Base-by-base conservation (phyloP, 1,284 basidiomycete genomes). In the Rhodotorula sp. region DNA sequence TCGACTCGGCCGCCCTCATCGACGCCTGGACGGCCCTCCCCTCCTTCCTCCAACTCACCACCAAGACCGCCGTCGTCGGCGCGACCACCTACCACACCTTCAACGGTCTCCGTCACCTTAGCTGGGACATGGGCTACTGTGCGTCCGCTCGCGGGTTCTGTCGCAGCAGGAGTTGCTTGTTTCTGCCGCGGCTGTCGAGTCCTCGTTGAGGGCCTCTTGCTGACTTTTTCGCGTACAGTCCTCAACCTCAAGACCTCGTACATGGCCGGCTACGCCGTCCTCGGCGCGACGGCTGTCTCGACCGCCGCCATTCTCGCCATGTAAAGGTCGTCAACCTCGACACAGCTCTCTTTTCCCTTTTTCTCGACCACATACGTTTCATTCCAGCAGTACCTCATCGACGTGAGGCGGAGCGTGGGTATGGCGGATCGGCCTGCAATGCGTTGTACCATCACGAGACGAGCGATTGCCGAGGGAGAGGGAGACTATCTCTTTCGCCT, bases 81-180 rank as follows among this genome's bases (percentile, higher is more conserved):
- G 91, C 94, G 2, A 93, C 94, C 80, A 86, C 90, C 44, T 97
- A 89, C 87, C 95, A 99, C 83, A 86, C 86, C 11, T 86, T 87
- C 80, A 98, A 98, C 81, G 95, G 95, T 9, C 71, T 98, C 62
- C 86, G 95, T 61, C 95, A 99, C 84, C 83, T 99, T 77, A 81
- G 83, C 34, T 99, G 96, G 95, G 95, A 99, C 81, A 82, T 85
- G 78, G 89, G 89, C 68, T 90, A 89, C 84, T 89, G 94, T 96
- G 77, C 80, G 94, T 85, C 24, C 24, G 18, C 8, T 46, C 16
- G 15, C 47, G 44, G 31, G 46, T 11, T n/a, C 13, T 3, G 13
- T 10, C 4, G 18, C n/a, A 1, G 24, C 40, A 30, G 20, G 31
- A 50, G 31, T 22, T 44, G 22, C 9, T 26, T 20, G 22, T 11